Evolutionary conservation across 768 basidiomycete species (phyloP), one percentile per base, ranked within the genome.

Genomic region (Dioszegia aurantiaca): DNA sequence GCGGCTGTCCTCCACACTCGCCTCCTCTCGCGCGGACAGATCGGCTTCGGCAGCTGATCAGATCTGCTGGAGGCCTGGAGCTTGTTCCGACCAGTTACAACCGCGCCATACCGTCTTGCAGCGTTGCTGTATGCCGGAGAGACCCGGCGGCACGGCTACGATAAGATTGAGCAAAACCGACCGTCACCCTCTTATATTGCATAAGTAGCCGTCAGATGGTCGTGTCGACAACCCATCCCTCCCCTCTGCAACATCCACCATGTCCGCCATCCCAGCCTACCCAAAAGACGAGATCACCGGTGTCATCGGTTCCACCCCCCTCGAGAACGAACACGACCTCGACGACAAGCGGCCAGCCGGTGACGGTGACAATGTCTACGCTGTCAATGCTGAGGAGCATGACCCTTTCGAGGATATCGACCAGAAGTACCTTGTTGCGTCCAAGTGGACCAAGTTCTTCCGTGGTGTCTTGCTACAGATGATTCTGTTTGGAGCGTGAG

Each of bases 381-480:
- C 43, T 44, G 43, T 44, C 43, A 16, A 19, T 23, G 6, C 10
- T 16, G 23, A 21, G 6, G 21, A 44, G 43, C 23, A 44, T 23
- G 43, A 44, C 43, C 43, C 43, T 10, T 44, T 44, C 14, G 33
- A 33, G 21, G 54, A 44, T 37, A 24, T 55, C 33, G 54, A 55
- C 23, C 40, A 42, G 41, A 37, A 37, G 4, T 55, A 55, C 41
- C 27, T 55, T 6, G 28, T 11, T 19, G 27, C 42, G 37, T 55
- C 43, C 42, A 60, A 49, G 30, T 27, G 9, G 44, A 41, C 40
- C 40, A 37, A 28, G 21, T 42, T 61, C 16, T 61, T 49, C 21
- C 60, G 60, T 6, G 23, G 48, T 0, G 39, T 49, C 16, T 45
- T 57, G 39, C 52, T 62, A n/a, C 60, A 62, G 36, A 62, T 62